Evolutionary conservation across 768 basidiomycete genomes (phyloP), one percentile per base, ranked within the genome.

Genomic region (Rhodotorula kratochvilovae): DNA sequence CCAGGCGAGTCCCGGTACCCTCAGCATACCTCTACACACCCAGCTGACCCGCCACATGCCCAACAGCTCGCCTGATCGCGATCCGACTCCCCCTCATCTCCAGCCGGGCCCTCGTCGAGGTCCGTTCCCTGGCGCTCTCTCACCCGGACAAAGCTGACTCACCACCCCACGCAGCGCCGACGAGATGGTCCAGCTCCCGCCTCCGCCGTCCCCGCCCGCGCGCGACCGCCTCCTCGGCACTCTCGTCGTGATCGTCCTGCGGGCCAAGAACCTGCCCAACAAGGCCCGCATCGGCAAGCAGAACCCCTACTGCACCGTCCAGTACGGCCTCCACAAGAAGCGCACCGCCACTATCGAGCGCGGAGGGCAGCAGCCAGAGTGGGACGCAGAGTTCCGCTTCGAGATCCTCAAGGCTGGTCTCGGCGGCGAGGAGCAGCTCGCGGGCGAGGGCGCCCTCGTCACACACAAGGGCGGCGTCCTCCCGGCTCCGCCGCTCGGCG

Each of bases 351-450:
- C 87, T 69, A 89, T 91, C 77, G 83, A 87, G 74, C 91, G 88
- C 78, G 93, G 93, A 5, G 94, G 94, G 1, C 94, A 97, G 78
- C 89, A 91, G 80, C 94, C 94, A 4, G 86, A 88, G 69, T 97
- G 93, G 92, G 93, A 96, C 78, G 87, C 87, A 45, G 92, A 96
- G 80, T 80, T 94, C 63, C 86, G 91, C 54, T 98, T 92, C 79
- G 85, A 87, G 11, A 83, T 97, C 58, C 68, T 71, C 54, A 61
- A 43, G 17, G 72, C 66, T 7, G 65, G 46, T 0, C 23, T 51
- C 33, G 65, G 48, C 21, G 65, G 35, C 2, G 69, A 74, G 50
- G 87, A 86, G 76, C 85, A 85, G 43, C 48, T 77, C 3, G 81
- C 81, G 57, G 73, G 78, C 17, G 73, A 79, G 17, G 60, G 71